phyloP scores from a whole-genome alignment of 495 filamentous ascomycete genomes.

The Apiosordaria backusii region DNA sequence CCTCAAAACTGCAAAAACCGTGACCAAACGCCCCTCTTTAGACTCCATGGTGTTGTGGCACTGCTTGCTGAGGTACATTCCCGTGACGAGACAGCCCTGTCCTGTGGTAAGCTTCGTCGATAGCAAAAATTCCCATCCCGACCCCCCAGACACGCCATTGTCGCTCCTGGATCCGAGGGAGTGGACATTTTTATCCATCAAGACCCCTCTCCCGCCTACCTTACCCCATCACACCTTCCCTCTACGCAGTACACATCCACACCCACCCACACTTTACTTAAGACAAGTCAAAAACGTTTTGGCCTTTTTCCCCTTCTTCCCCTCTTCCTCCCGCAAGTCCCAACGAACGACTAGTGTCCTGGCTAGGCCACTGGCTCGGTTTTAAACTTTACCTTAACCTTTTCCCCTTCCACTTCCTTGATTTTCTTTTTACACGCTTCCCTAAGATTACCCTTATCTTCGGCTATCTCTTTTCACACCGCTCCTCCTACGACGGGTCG shows the following conservation, averaged over 20 bases:
- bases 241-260: not conserved
- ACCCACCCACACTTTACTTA: not conserved
- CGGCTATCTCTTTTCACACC: not conserved
- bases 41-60: conserved; percentile 1
- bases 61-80: not conserved
- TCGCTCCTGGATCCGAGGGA: not conserved
- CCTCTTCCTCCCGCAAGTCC: not conserved
- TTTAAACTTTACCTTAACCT: conserved; percentile 1
- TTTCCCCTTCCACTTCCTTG: conserved; percentile 2
- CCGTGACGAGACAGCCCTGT: not conserved
- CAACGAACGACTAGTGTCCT: not conserved
- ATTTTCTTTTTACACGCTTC: conserved; percentile 1
- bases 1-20: not conserved
- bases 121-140: not conserved
- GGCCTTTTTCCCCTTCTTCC: not conserved
- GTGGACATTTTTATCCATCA: not conserved
- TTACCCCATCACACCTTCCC: not conserved
- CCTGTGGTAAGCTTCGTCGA: not conserved
- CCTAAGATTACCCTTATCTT: conserved; percentile 2
- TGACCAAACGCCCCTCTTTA: not conserved
- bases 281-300: not conserved
- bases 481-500: not conserved
- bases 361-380: not conserved
- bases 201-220: not conserved
- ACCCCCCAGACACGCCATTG: not conserved